Percentiles rank a stretch among this genome's conserved stretches.
Conservation (phyloP, 2,329 filamentous ascomycete genomes). For the Arthrinium puccinioides region DNA sequence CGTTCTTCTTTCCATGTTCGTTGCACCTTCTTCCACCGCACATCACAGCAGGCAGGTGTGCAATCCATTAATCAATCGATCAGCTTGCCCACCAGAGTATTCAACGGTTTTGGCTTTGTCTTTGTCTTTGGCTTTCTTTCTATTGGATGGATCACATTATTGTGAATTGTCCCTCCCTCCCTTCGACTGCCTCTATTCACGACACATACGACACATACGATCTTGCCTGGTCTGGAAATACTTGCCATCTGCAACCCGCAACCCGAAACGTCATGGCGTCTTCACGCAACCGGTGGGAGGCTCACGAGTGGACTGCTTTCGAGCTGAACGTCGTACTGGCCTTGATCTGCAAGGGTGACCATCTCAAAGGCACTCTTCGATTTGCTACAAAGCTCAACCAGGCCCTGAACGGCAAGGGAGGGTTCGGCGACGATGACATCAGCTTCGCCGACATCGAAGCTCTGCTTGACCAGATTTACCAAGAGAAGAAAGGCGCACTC, state of each 20-base stretch:
- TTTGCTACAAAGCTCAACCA: slow-evolving; percentile 22
- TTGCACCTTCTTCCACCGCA: not conserved
- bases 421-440: slow-evolving; percentile 12
- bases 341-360: slow-evolving; percentile 17
- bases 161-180: no score
- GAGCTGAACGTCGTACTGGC: slow-evolving; percentile 20
- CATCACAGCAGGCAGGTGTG: no score
- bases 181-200: no score
- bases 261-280: no score
- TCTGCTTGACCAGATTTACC: slow-evolving; percentile 17
- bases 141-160: no score
- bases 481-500: slow-evolving; percentile 14
- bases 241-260: no score
- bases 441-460: slow-evolving; percentile 15
- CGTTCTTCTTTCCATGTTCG: not conserved
- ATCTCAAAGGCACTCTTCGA: slow-evolving; percentile 6
- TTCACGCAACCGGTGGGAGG: not conserved
- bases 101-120: no score
- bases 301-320: slow-evolving; percentile 13
- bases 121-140: no score
- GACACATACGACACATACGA: no score
- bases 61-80: no score
- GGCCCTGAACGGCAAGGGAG: slow-evolving; percentile 12
- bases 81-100: no score
- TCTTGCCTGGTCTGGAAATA: no score